phyloP scores from a whole-genome alignment of 345 rosid species.

The Eucalyptus pauciflora region DNA sequence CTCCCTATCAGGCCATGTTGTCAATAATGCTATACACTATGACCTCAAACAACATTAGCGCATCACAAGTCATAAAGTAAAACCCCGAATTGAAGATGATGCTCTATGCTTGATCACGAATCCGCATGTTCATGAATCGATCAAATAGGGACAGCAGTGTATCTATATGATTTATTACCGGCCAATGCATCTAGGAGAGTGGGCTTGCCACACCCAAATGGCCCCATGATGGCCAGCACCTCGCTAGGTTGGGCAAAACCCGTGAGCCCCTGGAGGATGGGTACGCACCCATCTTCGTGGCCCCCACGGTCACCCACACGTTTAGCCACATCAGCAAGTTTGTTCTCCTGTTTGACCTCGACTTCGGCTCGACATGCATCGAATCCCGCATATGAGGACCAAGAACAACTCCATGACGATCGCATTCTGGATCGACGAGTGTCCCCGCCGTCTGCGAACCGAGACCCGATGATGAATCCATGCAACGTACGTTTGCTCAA shows the following conservation, averaged over 20 bases:
- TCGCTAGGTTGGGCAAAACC: slow-evolving; percentile 70
- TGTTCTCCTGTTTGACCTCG: not conserved
- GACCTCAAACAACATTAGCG: not conserved
- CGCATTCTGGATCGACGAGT: not conserved
- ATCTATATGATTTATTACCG: slow-evolving; percentile 7
- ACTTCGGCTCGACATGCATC: too few species aligned
- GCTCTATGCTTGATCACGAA: not conserved
- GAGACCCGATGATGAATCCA: not conserved
- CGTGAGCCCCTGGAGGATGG: slow-evolving; percentile 50
- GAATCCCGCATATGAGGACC: not conserved
- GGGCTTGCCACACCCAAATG: slow-evolving; percentile 88
- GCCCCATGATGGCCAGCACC: slow-evolving; percentile 91
- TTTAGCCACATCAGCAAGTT: slow-evolving; percentile 38
- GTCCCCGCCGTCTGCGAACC: not conserved
- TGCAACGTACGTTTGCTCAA: not conserved
- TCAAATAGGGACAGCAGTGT: not conserved
- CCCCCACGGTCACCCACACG: slow-evolving; percentile 56
- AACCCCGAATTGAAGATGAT: not conserved
- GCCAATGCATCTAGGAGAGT: slow-evolving; percentile 79
- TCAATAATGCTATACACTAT: not conserved
- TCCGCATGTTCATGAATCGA: not conserved
- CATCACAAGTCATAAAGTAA: not conserved
- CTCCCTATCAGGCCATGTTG: too few species aligned
- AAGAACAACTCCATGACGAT: not conserved
- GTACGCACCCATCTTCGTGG: slow-evolving; percentile 41